These are phyloP conservation scores for Alternaria metachromatica DNA, from an alignment of 2,329 filamentous ascomycete species.

Conservation along the genomic window DNA sequence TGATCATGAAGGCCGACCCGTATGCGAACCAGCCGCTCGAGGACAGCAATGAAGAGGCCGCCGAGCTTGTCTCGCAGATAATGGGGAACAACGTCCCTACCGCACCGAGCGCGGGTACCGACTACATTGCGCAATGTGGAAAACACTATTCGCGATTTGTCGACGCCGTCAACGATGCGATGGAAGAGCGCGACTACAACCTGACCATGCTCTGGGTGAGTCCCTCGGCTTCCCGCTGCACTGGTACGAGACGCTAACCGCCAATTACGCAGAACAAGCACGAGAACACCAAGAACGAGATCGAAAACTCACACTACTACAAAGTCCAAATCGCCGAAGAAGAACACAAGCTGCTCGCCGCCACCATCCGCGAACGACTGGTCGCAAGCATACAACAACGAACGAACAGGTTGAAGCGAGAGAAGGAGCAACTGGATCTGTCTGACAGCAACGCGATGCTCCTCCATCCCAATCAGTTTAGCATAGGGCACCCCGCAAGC, in stretches of 20 bases:
- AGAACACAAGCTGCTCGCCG: slow-evolving; percentile 65
- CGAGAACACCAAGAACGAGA: slow-evolving; percentile 61
- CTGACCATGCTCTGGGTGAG: slow-evolving; percentile 81
- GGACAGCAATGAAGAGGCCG: slow-evolving; percentile 69
- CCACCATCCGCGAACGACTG: slow-evolving; percentile 67
- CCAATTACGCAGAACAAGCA: slow-evolving; percentile 60
- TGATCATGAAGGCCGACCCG: slow-evolving; percentile 84
- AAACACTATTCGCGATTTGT: slow-evolving; percentile 86
- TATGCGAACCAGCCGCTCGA: slow-evolving; percentile 75
- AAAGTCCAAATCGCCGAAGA: slow-evolving; percentile 67
- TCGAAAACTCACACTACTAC: slow-evolving; percentile 64
- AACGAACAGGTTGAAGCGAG: slow-evolving; percentile 63
- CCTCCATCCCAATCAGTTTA: slow-evolving; percentile 70
- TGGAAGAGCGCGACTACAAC: slow-evolving; percentile 86
- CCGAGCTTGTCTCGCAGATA: slow-evolving; percentile 61
- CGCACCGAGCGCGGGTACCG: slow-evolving; percentile 68
- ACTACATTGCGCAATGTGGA: slow-evolving; percentile 70
- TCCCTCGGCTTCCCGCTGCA: neutral
- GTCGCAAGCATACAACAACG: slow-evolving; percentile 65
- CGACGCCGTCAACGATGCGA: slow-evolving; percentile 82
- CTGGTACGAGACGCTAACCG: slow-evolving; percentile 19
- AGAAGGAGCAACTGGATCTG: slow-evolving; percentile 72
- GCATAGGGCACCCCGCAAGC: slow-evolving; percentile 68
- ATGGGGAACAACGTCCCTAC: slow-evolving; percentile 51
- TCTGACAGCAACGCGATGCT: slow-evolving; percentile 70